Conservation (phyloP, 257 asterid genomes). For the Paraleonurus japonicus region DNA sequence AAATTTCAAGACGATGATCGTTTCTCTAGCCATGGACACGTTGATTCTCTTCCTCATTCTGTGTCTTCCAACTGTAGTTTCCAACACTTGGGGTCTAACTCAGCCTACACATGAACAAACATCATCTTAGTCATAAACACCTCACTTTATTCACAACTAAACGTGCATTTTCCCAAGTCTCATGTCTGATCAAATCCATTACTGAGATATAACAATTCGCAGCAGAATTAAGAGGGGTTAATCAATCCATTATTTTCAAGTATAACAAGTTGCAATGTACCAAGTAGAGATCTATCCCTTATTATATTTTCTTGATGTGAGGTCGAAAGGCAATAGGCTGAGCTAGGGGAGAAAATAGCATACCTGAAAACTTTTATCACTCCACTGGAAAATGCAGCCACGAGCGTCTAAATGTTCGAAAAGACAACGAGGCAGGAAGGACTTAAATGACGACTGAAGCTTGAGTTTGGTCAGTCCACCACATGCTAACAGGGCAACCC, state of each 20-base stretch:
- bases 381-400: constrained; percentile 75
- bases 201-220: too few relatives aligned
- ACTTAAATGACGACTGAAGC: constrained; percentile 63
- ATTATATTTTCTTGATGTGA: neutral
- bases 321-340: too few relatives aligned
- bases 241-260: neutral
- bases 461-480: constrained; percentile 79
- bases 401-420: constrained; percentile 70
- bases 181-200: neutral
- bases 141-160: neutral
- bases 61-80: constrained; percentile 52
- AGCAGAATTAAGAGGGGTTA: too few relatives aligned
- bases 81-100: constrained; percentile 81
- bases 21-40: neutral
- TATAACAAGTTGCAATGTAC: too few relatives aligned
- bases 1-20: neutral
- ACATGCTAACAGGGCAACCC: constrained; percentile 68
- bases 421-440: constrained; percentile 50
- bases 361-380: constrained; percentile 65
- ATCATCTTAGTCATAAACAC: neutral
- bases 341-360: neutral
- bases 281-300: too few relatives aligned
- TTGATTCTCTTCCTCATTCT: constrained; percentile 30
- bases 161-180: neutral
- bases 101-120: constrained; percentile 45